Evolutionary conservation across 2,329 filamentous ascomycete species (phyloP).

Genomic region (Trichoderma sp.): DNA sequence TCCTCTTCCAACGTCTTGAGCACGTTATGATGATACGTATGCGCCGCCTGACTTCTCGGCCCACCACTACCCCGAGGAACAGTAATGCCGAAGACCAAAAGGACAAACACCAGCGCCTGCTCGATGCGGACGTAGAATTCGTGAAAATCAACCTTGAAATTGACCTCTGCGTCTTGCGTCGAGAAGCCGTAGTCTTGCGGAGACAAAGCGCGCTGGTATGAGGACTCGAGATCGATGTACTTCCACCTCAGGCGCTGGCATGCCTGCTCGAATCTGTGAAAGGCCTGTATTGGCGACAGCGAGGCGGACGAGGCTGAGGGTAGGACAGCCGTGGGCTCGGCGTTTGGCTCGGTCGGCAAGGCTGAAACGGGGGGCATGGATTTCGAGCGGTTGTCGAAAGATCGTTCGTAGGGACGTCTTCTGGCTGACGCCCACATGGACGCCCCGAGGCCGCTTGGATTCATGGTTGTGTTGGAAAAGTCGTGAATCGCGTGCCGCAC

Average conservation of each 20-base stretch:
- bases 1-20: slow-evolving; percentile 59
- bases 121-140: slow-evolving; percentile 74
- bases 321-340: not conserved
- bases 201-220: slow-evolving; percentile 51
- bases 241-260: slow-evolving; percentile 63
- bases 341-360: not conserved
- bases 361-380: slow-evolving; percentile 20
- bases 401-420: slow-evolving; percentile 1
- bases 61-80: slow-evolving; percentile 37
- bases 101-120: slow-evolving; percentile 64
- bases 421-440: slow-evolving; percentile 22
- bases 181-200: slow-evolving; percentile 37
- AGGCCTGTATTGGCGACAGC: slow-evolving; percentile 40
- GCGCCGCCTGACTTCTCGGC: slow-evolving; percentile 30
- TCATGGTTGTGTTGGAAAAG: not conserved
- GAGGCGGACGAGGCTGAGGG: slow-evolving; percentile 15
- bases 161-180: slow-evolving; percentile 54
- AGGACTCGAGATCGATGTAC: slow-evolving; percentile 56
- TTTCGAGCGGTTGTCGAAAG: slow-evolving; percentile 19
- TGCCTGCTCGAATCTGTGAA: slow-evolving; percentile 59
- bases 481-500: not conserved
- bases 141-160: slow-evolving; percentile 77
- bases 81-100: slow-evolving; percentile 60
- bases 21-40: slow-evolving; percentile 69
- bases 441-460: slow-evolving; percentile 11